Evolutionary conservation across 1,284 basidiomycete genomes (phyloP), one percentile per base, ranked within the genome.

Genomic region (Trichosporon asahii): DNA sequence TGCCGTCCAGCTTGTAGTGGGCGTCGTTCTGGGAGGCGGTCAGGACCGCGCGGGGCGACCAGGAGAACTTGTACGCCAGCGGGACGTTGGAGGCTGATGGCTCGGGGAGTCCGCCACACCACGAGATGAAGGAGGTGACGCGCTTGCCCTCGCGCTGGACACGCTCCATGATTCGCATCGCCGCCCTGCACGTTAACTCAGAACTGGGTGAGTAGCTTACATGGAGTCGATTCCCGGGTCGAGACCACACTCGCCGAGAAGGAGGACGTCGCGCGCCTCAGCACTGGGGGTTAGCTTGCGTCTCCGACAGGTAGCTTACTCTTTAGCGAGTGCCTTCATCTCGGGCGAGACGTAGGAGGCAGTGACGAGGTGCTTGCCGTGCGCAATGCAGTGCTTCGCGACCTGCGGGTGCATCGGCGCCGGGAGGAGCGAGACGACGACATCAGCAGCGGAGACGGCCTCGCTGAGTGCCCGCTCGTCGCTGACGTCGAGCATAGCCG

Each of bases 151-250:
- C 84, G 0, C 85, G 82, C 60, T 88, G 86, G 1, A 93, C 80
- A 65, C 85, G 84, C 67, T 87, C 85, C 37, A 95, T 85, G 37
- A 97, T 86, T 2, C 90, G 88, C 79, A 95, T 88, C 0, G 95
- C 94, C 23, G 92, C 94, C 80, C 91, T 91, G 78, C 55, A 9
- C n/a, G 64, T 73, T 64, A 74, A 64, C 70, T 35, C 8, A 18
- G 31, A 27, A 29, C 46, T 9, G 15, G 29, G 5, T 0, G 12
- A 2, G 15, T 21, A 55, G 67, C 75, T 64, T 61, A 77, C 81
- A 83, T 83, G 14, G 97, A 95, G 83, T 98, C 95, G 73, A 98
- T 92, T n/a, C 95, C 95, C 0, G 95, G 95, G 82, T 98, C 95
- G 0, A 98, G 85, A 1, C 95, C 95, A 64, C 97, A 94, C 84